These are phyloP conservation scores for Debaryomycetaceae sp. DNA, from an alignment of 1,139 yeast species.

Conservation along the genomic window DNA sequence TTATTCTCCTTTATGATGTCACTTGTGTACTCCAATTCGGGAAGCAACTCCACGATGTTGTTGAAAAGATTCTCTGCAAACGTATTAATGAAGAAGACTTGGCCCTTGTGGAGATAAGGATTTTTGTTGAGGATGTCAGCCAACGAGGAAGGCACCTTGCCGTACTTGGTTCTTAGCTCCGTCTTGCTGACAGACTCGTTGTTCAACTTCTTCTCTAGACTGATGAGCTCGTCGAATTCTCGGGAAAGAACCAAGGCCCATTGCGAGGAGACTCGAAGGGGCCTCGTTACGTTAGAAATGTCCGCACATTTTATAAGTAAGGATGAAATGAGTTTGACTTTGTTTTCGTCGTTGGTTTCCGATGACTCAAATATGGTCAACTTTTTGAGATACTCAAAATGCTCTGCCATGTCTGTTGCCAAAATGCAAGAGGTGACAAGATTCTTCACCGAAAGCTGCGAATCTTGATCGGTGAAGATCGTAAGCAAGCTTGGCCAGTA, in stretches of 20 bases:
- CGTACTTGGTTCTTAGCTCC: slow-evolving; percentile 23
- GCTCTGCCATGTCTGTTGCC: slow-evolving; percentile 95
- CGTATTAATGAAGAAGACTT: slow-evolving; percentile 75
- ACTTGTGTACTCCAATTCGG: slow-evolving; percentile 52
- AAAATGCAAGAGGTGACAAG: slow-evolving; percentile 50
- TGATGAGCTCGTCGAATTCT: slow-evolving; percentile 70
- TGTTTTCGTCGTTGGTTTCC: slow-evolving; percentile 16
- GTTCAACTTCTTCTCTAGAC: slow-evolving; percentile 45
- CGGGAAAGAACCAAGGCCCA: slow-evolving; percentile 81
- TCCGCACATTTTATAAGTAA: slow-evolving; percentile 89
- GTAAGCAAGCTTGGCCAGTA: slow-evolving; percentile 60
- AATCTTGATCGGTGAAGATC: slow-evolving; percentile 15
- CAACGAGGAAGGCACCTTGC: slow-evolving; percentile 28
- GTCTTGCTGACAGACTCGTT: slow-evolving; percentile 1
- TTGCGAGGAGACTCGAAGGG: slow-evolving; percentile 68
- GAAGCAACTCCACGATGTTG: slow-evolving; percentile 56
- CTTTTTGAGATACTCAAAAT: slow-evolving; percentile 65
- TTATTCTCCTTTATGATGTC: slow-evolving; percentile 45
- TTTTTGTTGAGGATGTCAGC: slow-evolving; percentile 38
- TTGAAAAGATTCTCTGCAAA: slow-evolving; percentile 77
- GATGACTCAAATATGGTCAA: slow-evolving; percentile 26
- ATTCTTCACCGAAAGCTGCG: slow-evolving; percentile 21
- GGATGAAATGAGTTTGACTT: slow-evolving; percentile 53
- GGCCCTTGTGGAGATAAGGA: slow-evolving; percentile 66
- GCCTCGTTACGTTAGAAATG: slow-evolving; percentile 86